These are phyloP conservation scores for Amanita pseudoporphyria DNA, from an alignment of 768 basidiomycete genomes.

Conservation along the genomic window DNA sequence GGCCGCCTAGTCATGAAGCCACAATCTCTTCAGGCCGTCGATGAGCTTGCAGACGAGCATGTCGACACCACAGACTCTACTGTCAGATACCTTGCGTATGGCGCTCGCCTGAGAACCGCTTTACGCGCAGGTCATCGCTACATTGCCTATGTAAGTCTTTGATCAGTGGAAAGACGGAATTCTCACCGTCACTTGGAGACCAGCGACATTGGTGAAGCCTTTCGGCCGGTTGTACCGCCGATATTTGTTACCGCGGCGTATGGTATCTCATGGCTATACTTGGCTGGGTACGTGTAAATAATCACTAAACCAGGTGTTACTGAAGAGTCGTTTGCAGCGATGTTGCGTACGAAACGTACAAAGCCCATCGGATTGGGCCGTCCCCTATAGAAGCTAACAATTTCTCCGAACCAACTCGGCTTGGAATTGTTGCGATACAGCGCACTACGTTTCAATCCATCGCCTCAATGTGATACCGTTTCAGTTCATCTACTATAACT, in stretches of 20 bases:
- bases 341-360: constrained; percentile 75
- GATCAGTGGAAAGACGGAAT: neutral
- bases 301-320: neutral
- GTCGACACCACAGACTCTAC: constrained; percentile 61
- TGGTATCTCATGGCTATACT: constrained; percentile 75
- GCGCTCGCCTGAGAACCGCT: constrained; percentile 68
- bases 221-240: constrained; percentile 69
- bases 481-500: neutral
- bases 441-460: constrained; percentile 59
- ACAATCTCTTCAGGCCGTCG: neutral
- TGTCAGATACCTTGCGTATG: constrained; percentile 67
- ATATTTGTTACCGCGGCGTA: constrained; percentile 68
- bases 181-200: constrained; percentile 33
- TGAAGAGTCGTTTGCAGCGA: constrained; percentile 31
- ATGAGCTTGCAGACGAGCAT: constrained; percentile 51
- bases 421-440: constrained; percentile 65
- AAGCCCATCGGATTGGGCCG: constrained; percentile 60
- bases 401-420: constrained; percentile 60
- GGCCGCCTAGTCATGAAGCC: constrained; percentile 22
- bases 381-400: constrained; percentile 54
- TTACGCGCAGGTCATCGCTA: constrained; percentile 63
- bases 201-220: constrained; percentile 78
- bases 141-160: constrained; percentile 57
- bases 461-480: neutral
- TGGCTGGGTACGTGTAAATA: constrained; percentile 33